A percentile compares a stretch with the other conserved stretches of the same genome.
Evolutionary conservation across 441 rosid genomes (phyloP).

Genomic region (Breynia disticha): DNA sequence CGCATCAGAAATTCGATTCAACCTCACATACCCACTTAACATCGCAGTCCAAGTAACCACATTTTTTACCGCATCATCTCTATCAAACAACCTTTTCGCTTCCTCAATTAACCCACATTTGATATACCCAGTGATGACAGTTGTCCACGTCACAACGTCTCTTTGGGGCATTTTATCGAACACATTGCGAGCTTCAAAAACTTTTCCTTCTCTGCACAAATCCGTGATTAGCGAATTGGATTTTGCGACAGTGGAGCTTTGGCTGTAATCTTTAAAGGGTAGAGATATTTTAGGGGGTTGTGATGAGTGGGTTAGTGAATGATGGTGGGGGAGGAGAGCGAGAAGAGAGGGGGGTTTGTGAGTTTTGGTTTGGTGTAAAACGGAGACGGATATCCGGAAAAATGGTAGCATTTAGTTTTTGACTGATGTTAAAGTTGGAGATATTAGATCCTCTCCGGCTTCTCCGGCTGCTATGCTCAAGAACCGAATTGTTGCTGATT

Average conservation of each 20-base stretch:
- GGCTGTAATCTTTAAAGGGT: not conserved
- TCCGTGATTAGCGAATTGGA: not conserved
- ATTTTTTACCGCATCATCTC: conserved; percentile 27
- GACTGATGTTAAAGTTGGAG: too few species aligned
- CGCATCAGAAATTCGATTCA: not conserved
- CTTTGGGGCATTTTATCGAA: conserved; percentile 41
- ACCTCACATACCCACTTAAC: conserved; percentile 26
- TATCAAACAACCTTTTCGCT: conserved; percentile 21
- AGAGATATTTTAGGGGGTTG: not conserved
- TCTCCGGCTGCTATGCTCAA: too few species aligned
- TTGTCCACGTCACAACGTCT: conserved; percentile 45
- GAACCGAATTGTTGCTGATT: too few species aligned
- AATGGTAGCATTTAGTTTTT: not conserved
- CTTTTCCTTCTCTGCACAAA: not conserved
- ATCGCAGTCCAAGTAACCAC: conserved; percentile 59
- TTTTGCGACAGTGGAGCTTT: not conserved
- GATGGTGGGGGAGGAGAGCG: not conserved
- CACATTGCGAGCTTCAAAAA: conserved; percentile 8
- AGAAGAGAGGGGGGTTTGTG: not conserved
- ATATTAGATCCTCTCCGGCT: too few species aligned
- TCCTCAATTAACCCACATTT: conserved; percentile 33
- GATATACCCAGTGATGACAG: conserved; percentile 38
- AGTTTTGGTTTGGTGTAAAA: not conserved
- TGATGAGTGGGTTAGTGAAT: not conserved
- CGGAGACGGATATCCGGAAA: not conserved